Percentiles rank a stretch among this genome's conserved stretches.
Conservation (phyloP, 495 filamentous ascomycete species). For the Aspergillus kassunensis region DNA sequence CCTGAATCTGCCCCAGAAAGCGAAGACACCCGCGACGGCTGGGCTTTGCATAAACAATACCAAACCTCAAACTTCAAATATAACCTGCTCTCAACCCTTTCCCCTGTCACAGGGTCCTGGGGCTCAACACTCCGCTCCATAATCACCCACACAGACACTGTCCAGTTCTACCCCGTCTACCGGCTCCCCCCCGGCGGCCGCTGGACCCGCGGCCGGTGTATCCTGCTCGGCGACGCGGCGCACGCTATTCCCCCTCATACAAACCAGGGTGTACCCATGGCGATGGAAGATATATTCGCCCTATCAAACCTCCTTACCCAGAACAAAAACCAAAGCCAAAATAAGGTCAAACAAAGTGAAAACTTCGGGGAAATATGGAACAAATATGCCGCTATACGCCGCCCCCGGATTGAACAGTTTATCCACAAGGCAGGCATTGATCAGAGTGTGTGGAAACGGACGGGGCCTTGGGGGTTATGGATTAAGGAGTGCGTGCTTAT, state of each 20-base stretch:
- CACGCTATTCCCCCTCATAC: constrained; percentile 46
- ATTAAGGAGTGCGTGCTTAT: constrained; percentile 23
- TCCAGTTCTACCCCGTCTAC: constrained; percentile 50
- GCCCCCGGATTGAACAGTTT: constrained; percentile 28
- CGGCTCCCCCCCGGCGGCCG: constrained; percentile 38
- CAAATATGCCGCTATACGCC: constrained; percentile 25
- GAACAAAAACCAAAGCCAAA: too few species aligned
- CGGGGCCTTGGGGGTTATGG: constrained; percentile 24
- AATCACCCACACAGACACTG: constrained; percentile 29
- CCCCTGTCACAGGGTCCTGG: constrained; percentile 38
- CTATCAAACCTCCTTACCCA: neutral
- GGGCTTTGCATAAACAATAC: too few species aligned
- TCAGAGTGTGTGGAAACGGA: constrained; percentile 18
- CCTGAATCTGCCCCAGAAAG: constrained; percentile 19
- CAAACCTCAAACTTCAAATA: constrained; percentile 24
- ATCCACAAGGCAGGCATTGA: constrained; percentile 20
- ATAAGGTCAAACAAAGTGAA: neutral
- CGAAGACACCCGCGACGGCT: constrained; percentile 32
- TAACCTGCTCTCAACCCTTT: constrained; percentile 32
- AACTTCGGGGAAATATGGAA: constrained; percentile 19
- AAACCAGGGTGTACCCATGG: constrained; percentile 44
- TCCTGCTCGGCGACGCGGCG: constrained; percentile 40
- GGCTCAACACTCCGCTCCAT: constrained; percentile 37
- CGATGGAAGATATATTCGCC: constrained; percentile 37
- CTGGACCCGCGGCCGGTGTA: constrained; percentile 36